Evolutionary conservation across 2,329 filamentous ascomycete genomes (phyloP), one percentile per base, ranked within the genome.

Genomic region (Pseudogymnoascus sp.): DNA sequence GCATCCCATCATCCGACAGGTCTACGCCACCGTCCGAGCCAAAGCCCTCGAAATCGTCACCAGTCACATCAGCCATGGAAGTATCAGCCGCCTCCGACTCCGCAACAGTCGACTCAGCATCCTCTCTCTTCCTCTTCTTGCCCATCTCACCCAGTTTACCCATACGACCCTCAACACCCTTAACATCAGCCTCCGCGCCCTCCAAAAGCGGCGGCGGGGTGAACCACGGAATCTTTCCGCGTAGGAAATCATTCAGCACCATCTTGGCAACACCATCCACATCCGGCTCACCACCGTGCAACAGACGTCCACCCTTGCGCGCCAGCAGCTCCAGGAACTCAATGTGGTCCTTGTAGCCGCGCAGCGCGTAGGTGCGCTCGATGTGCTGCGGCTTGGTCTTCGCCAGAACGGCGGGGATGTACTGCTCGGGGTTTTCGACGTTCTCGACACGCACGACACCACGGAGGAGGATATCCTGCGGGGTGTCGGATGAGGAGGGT

Each of bases 191-290:
- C 33, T 83, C 82, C 5, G 78, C 78, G 8, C 77, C 79, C 59
- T 83, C 83, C 3, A 75, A 72, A 12, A 81, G 77, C 1, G 92
- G 91, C 8, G 92, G 87, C 7, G 91, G 86, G 0, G 90, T 94
- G 72, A 92, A 99, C 94, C 95, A 99, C 1, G 94, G 94, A 25
- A 97, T 90, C 77, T 93, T 97, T 63, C 94, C 94, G 67, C 94
- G 81, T 72, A 97, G 84, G 74, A 97, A 99, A 73, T 99, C 94
- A 71, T 96, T 97, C 65, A 99, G 78, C 0, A 99, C 89, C 86
- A 96, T 96, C 76, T 96, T 96, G 1, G 94, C 94, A 59, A 96
- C 92, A 70, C 92, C 92, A 70, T 97, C 93, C 63, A 97, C 78
- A 74, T 99, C 94, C 3, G 93, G 89, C 74, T 97, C 94, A n/a